These are phyloP conservation scores for Claviceps capensis DNA, from an alignment of 2,329 filamentous ascomycete species.

Conservation along the genomic window DNA sequence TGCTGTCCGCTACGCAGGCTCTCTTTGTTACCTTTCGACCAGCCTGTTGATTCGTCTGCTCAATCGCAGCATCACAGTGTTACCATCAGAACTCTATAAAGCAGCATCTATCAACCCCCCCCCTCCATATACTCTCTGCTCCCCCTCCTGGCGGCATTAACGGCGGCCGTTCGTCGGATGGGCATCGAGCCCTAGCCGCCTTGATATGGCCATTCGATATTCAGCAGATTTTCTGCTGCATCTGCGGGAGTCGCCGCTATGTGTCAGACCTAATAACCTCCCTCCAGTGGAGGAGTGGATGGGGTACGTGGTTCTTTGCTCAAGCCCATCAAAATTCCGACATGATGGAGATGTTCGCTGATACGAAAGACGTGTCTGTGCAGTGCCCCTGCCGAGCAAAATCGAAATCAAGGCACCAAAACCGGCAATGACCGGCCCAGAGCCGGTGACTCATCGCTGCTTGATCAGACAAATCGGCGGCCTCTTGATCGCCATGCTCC, in stretches of 20 bases:
- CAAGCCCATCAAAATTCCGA: background rate
- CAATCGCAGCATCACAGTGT: background rate
- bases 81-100: background rate
- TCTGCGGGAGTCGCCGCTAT: conserved; percentile 71
- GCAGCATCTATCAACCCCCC: conserved; percentile 1
- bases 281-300: conserved; percentile 91
- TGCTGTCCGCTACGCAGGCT: background rate
- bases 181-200: conserved; percentile 20
- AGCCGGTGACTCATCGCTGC: conserved; percentile 28
- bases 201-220: conserved; percentile 50
- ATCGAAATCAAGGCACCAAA: conserved; percentile 29
- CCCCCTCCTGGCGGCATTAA: conserved; percentile 7
- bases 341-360: background rate
- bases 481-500: conserved; percentile 40
- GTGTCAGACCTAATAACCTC: conserved; percentile 62
- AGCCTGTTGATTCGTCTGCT: background rate
- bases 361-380: background rate
- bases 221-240: conserved; percentile 60
- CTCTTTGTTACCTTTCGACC: background rate
- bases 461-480: conserved; percentile 38
- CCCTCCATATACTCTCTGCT: background rate
- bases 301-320: conserved; percentile 47
- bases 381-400: conserved; percentile 32
- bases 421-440: conserved; percentile 29
- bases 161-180: conserved; percentile 19